Percentiles rank a stretch among this genome's conserved stretches.
Evolutionary conservation across 192 early-diverging fungal species (phyloP).

Genomic region (Funneliformis mosseae): DNA sequence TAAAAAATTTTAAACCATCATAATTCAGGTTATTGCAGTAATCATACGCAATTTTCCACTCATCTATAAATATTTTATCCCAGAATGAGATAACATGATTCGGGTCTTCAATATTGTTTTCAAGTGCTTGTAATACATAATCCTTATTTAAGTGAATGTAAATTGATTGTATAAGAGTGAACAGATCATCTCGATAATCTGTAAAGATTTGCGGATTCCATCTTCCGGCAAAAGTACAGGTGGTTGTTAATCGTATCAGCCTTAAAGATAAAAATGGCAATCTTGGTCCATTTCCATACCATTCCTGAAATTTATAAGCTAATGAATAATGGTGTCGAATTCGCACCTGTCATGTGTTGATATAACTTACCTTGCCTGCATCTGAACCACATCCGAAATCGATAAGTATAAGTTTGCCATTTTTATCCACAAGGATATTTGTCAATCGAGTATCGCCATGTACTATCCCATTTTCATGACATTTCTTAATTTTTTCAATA

Average conservation of each 20-base stretch:
- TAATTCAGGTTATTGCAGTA: constrained; percentile 1
- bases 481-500: constrained; percentile 1
- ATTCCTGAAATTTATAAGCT: constrained; percentile 1
- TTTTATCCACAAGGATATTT: constrained; percentile 11
- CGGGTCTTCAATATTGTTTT: background rate
- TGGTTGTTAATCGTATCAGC: background rate
- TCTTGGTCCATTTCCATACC: background rate
- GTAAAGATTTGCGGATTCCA: background rate
- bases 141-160: constrained; percentile 14
- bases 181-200: constrained; percentile 5
- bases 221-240: background rate
- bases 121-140: background rate
- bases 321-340: background rate
- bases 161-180: background rate
- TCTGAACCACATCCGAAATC: constrained; percentile 12
- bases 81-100: background rate
- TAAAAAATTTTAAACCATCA: constrained; percentile 7
- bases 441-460: constrained; percentile 2
- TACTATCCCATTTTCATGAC: constrained; percentile 6
- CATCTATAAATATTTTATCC: constrained; percentile 7
- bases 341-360: background rate
- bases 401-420: background rate
- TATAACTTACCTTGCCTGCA: background rate
- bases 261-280: constrained; percentile 7
- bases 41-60: background rate